Percentiles rank a stretch among this genome's conserved stretches.
These are phyloP conservation scores for Fusarium ambrosium DNA, from an alignment of 2,329 filamentous ascomycete species.

Conservation along the genomic window DNA sequence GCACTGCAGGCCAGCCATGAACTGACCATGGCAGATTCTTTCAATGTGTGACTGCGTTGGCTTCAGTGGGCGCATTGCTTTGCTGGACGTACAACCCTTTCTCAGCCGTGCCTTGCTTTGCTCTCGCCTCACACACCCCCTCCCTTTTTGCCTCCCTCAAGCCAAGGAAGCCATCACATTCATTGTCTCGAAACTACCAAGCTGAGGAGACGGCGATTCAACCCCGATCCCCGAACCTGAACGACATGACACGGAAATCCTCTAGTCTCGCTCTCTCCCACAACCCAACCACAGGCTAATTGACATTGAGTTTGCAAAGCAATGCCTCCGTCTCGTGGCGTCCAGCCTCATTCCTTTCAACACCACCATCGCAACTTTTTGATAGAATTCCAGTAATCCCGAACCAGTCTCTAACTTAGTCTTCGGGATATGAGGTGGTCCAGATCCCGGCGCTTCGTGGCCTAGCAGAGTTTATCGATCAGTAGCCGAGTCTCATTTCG, in stretches of 20 bases:
- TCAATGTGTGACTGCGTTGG: neutral
- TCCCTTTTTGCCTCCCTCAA: conserved; percentile 7
- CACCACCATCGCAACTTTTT: conserved; percentile 17
- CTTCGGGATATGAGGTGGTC: conserved; percentile 21
- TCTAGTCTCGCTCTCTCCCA: neutral
- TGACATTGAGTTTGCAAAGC: conserved; percentile 4
- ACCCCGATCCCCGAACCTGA: conserved; percentile 10
- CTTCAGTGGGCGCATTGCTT: neutral
- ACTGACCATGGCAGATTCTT: conserved; percentile 10
- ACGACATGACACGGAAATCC: conserved; percentile 23
- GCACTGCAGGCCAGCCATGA: conserved; percentile 7
- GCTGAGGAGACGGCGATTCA: conserved; percentile 11
- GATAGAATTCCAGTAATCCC: conserved; percentile 11
- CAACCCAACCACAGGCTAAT: neutral
- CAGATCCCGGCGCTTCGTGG: neutral
- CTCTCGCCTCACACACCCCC: conserved; percentile 14
- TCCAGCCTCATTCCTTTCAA: conserved; percentile 28
- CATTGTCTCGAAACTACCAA: conserved; percentile 23
- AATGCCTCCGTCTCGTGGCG: conserved; percentile 20
- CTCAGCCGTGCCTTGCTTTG: neutral
- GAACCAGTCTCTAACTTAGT: conserved; percentile 12
- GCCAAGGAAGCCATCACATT: conserved; percentile 13
- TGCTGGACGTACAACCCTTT: neutral
- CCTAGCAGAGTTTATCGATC: conserved; percentile 1
- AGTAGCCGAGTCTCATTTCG: conserved; percentile 23